Conservation (phyloP, 352 stramenopile species). For the Pythium monospermum region DNA sequence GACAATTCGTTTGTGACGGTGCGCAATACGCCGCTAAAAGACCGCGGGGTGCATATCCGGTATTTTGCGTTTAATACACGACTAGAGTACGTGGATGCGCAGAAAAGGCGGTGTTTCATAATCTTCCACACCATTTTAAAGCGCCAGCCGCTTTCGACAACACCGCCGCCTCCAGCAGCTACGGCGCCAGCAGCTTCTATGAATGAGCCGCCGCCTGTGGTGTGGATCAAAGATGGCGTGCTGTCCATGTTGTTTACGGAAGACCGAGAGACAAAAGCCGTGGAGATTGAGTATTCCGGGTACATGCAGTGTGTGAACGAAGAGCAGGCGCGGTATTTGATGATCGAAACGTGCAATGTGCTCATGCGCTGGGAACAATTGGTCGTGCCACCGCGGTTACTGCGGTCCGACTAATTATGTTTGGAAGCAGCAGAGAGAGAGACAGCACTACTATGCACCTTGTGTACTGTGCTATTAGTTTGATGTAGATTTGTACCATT, state of each 20-base stretch:
- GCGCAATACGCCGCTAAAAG: slow-evolving; percentile 16
- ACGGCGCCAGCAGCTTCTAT: not conserved
- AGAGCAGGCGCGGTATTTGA: slow-evolving; percentile 40
- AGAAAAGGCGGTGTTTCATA: slow-evolving; percentile 11
- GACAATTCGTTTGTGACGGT: slow-evolving; percentile 18
- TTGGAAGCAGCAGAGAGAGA: not conserved
- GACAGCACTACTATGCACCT: not conserved
- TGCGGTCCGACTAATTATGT: slow-evolving; percentile 14
- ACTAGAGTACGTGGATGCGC: slow-evolving; percentile 14
- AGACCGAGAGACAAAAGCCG: slow-evolving; percentile 10
- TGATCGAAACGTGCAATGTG: slow-evolving; percentile 49
- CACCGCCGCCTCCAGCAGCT: no score
- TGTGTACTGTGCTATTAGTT: no score
- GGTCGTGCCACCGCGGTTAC: slow-evolving; percentile 39
- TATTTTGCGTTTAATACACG: slow-evolving; percentile 19
- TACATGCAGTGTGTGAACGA: slow-evolving; percentile 34
- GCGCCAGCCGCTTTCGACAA: slow-evolving; percentile 2
- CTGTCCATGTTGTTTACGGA: slow-evolving; percentile 23
- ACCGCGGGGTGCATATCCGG: slow-evolving; percentile 10
- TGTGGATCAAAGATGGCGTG: slow-evolving; percentile 23
- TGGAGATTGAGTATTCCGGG: slow-evolving; percentile 21
- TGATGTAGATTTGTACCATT: no score
- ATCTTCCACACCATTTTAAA: slow-evolving; percentile 16
- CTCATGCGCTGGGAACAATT: slow-evolving; percentile 58
- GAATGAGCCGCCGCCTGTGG: not conserved